Conservation (phyloP, 2,329 filamentous ascomycete genomes). For the Myriosclerotinia scirpicola region DNA sequence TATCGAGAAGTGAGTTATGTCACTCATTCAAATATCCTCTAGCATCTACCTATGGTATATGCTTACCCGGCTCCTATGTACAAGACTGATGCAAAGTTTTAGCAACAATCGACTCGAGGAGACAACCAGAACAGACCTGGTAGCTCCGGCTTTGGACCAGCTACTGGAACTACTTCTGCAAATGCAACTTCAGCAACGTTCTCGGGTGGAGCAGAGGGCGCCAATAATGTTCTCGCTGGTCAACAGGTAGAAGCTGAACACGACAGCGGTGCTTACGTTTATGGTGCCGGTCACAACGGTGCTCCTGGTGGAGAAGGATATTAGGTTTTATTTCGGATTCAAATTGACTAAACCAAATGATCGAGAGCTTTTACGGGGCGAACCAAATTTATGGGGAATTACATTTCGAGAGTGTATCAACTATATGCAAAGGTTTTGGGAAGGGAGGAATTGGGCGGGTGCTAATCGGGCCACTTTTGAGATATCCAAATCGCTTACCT, state of each 20-base stretch:
- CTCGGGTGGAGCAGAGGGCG: conserved; percentile 37
- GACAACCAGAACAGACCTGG: conserved; percentile 53
- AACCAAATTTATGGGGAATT: conserved; percentile 23
- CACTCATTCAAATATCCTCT: conserved; percentile 5
- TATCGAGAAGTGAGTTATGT: conserved; percentile 84
- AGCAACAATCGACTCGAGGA: conserved; percentile 67
- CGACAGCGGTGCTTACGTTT: conserved; percentile 43
- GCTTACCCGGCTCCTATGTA: conserved; percentile 16
- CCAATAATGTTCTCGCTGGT: conserved; percentile 41
- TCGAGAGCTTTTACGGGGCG: conserved; percentile 7
- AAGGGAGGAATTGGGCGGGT: conserved; percentile 27
- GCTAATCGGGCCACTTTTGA: conserved; percentile 25
- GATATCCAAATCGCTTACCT: conserved; percentile 24
- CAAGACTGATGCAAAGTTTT: conserved; percentile 21
- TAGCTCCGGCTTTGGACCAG: conserved; percentile 53
- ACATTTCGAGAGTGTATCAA: conserved; percentile 38
- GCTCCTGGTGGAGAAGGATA: conserved; percentile 41
- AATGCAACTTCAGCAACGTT: conserved; percentile 39
- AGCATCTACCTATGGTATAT: conserved; percentile 22
- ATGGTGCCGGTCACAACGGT: conserved; percentile 58
- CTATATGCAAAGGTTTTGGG: conserved; percentile 35
- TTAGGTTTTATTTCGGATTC: conserved; percentile 26
- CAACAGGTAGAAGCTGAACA: conserved; percentile 41
- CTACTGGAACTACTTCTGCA: conserved; percentile 44
- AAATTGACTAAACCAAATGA: conserved; percentile 18